Base-by-base conservation (phyloP, 768 basidiomycete genomes). In the Gloeopeniophorella convolvens region DNA sequence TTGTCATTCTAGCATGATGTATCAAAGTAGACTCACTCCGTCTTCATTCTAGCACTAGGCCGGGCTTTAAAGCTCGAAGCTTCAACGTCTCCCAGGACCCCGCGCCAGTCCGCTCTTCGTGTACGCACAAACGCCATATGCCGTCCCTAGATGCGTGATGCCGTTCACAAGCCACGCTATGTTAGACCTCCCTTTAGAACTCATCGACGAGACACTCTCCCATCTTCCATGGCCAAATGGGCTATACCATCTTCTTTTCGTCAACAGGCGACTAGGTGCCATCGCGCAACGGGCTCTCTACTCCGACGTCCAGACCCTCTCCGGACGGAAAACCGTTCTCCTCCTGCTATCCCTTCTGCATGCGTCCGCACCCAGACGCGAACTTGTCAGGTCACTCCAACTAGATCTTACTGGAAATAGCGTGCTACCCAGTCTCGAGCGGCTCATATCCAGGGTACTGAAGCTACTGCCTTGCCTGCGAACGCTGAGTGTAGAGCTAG, bases 341-440 rank as follows among this genome's bases (percentile, higher is more conserved):
- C 74, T 77, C 46, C 57, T 80, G 46, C 65, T 61, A 18, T 66
- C 66, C 0, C 70, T 81, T 30, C 59, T 68, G n/a, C 55, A 54
- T 0, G 74, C 69, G 42, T 57, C 70, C 0, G 21, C 60, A n/a
- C 61, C 75, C 13, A 63, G 71, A 1, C 57, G 36, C 28, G 26
- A 57, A 2, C 62, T 75, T 37, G 77, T 82, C 28, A 73, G 72
- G 26, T 60, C 59, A 1, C 66, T 82, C 41, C 69, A 70, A n/a
- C 55, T 84, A 32, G 70, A 76, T 55, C 71, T 73, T 64, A 49
- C 57, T 40, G 41, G 48, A 2, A 62, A 64, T 45, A 45, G 51
- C 33, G 70, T 75, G n/a, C 75, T 75, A 0, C 62, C 60, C 18
- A 77, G 78, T 58, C 66, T 78, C 51, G 76, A 80, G 56, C 63